A percentile compares a stretch with the other conserved stretches of the same genome.
phyloP scores from a whole-genome alignment of 768 basidiomycete genomes.

The Amanita molliuscula region DNA sequence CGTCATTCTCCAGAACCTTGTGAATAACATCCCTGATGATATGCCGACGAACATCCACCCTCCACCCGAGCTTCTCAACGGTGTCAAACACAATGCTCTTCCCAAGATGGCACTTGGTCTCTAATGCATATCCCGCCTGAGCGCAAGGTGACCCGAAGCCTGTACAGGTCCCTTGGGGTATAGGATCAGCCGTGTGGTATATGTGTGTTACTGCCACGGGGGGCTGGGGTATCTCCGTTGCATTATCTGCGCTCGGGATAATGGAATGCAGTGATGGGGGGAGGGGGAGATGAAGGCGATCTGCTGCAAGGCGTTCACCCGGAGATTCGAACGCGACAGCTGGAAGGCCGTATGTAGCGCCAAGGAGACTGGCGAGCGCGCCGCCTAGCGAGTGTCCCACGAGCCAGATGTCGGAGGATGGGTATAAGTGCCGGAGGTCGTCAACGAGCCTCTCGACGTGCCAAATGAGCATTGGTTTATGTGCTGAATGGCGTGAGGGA shows the following conservation, averaged over 20 bases:
- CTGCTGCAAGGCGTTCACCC: conserved; percentile 60
- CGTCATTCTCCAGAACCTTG: conserved; percentile 39
- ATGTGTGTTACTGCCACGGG: conserved; percentile 59
- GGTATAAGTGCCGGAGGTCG: conserved; percentile 78
- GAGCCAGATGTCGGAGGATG: conserved; percentile 79
- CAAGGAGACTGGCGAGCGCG: conserved; percentile 78
- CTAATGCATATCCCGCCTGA: conserved; percentile 79
- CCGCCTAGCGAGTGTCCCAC: conserved; percentile 91
- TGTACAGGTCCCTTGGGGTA: conserved; percentile 76
- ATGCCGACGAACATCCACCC: conserved; percentile 71
- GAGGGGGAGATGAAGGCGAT: conserved; percentile 78
- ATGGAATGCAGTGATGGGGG: conserved; percentile 37
- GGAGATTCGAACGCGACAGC: conserved; percentile 89
- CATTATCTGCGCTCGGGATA: conserved; percentile 21
- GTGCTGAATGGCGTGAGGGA: not conserved
- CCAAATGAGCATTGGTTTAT: not conserved
- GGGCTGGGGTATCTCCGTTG: conserved; percentile 10
- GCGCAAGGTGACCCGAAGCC: conserved; percentile 71
- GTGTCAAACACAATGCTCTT: conserved; percentile 86
- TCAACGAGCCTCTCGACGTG: conserved; percentile 67
- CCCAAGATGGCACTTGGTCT: conserved; percentile 83
- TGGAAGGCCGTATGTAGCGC: conserved; percentile 83
- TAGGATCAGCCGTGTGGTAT: conserved; percentile 90
- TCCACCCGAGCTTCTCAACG: conserved; percentile 73
- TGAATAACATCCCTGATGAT: conserved; percentile 61